Evolutionary conservation across 2,329 filamentous ascomycete species (phyloP).

Genomic region (Dactylella cylindrospora): DNA sequence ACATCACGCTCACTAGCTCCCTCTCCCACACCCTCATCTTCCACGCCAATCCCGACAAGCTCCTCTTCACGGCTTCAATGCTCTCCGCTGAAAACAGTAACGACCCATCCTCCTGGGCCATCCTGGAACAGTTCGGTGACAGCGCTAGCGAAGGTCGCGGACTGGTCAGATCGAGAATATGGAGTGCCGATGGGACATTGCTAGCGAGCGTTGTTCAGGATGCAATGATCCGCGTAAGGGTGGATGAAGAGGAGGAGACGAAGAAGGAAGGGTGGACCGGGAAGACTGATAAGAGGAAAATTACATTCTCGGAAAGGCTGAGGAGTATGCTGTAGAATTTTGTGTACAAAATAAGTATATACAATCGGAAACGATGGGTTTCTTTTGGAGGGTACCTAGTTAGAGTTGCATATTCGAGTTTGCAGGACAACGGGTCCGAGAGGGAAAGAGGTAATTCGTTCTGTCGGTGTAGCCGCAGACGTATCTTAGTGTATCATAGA

Average conservation of each 20-base stretch:
- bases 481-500: not conserved
- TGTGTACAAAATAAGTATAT: too few relatives aligned
- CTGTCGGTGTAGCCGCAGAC: too few relatives aligned
- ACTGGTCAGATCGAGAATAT: slow-evolving; percentile 32
- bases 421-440: not conserved
- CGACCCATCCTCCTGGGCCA: slow-evolving; percentile 11
- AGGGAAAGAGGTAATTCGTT: not conserved
- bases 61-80: slow-evolving; percentile 25
- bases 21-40: slow-evolving; percentile 41
- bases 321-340: slow-evolving; percentile 29
- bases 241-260: slow-evolving; percentile 6
- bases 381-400: too few relatives aligned
- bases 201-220: slow-evolving; percentile 33
- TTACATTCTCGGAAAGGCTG: slow-evolving; percentile 28
- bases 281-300: slow-evolving; percentile 11
- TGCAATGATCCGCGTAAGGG: slow-evolving; percentile 29
- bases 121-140: slow-evolving; percentile 34
- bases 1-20: slow-evolving; percentile 36
- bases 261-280: slow-evolving; percentile 2
- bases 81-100: not conserved
- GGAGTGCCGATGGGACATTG: slow-evolving; percentile 32
- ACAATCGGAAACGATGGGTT: too few relatives aligned
- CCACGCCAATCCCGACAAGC: slow-evolving; percentile 33
- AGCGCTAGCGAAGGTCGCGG: slow-evolving; percentile 40
- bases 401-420: too few relatives aligned